Evolutionary conservation across 495 filamentous ascomycete species (phyloP).

Genomic region (Aeminium ludgeri): DNA sequence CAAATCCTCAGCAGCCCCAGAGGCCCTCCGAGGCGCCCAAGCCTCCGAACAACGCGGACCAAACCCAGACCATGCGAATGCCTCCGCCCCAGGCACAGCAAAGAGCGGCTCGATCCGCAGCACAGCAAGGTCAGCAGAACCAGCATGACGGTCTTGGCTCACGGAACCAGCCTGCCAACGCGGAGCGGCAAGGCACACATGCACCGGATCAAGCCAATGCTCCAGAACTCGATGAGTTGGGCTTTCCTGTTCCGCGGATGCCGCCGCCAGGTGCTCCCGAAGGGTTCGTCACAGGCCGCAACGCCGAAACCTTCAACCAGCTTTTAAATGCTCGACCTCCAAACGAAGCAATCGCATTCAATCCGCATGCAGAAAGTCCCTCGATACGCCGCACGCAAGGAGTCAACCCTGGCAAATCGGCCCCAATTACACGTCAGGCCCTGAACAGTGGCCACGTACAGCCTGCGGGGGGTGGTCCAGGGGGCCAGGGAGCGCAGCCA

Average conservation of each 20-base stretch:
- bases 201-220: no score
- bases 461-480: no score
- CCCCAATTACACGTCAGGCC: slow-evolving; percentile 38
- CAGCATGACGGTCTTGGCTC: no score
- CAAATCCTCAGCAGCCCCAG: slow-evolving; percentile 2
- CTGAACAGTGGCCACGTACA: slow-evolving; percentile 10
- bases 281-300: slow-evolving; percentile 66
- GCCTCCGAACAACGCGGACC: slow-evolving; percentile 4
- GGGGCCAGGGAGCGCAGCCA: background rate
- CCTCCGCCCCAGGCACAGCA: background rate
- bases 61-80: background rate
- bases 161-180: no score
- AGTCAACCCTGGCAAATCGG: slow-evolving; percentile 62
- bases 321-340: slow-evolving; percentile 14
- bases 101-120: background rate
- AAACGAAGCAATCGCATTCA: slow-evolving; percentile 42
- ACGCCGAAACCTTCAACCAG: slow-evolving; percentile 31
- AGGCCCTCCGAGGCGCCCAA: slow-evolving; percentile 8
- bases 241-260: slow-evolving; percentile 4
- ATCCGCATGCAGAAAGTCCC: slow-evolving; percentile 67
- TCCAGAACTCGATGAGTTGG: no score
- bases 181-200: no score
- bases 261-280: slow-evolving; percentile 11
- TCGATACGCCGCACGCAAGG: slow-evolving; percentile 79
- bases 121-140: background rate